Evolutionary conservation across 805 yeast species (phyloP), one percentile per base, ranked within the genome.

Genomic region (Schizosaccharomyces osmophilus): DNA sequence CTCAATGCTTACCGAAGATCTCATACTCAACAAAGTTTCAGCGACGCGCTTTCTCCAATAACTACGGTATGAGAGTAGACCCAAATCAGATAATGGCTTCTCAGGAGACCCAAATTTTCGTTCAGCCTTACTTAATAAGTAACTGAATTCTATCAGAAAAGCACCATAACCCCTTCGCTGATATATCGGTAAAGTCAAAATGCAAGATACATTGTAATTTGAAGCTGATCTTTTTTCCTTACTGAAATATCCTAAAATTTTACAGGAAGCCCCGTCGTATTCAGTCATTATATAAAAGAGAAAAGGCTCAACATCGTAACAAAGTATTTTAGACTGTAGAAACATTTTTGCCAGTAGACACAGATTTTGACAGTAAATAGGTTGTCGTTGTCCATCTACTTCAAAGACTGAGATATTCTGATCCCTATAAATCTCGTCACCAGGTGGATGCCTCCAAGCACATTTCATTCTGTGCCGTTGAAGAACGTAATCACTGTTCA

Each of bases 301-400:
- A 67, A 90, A 90, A 0, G 97, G 96, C 70, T 93, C 96, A 55
- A 90, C 97, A 68, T 93, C 97, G 69, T 87, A 87, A 69, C 88
- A 89, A 61, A 93, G 74, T 0, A 97, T 87, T 69, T 93, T 93
- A 1, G 96, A 87, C 70, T 89, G 87, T 61, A 93, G 75, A 68
- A 89, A 93, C 63, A 88, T 73, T 69, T 90, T 93, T 2, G 97
- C 95, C 65, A 93, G 71, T 55, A 90, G 74, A 73, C 98, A 93
- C 62, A 93, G 72, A 69, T 87, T 88, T 69, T 88, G 96, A 71
- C 97, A 88, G 68, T 84, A 90, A 61, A 79, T 29, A 61, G 83
- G 82, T 67, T 85, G 82, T 64, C 84, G 85, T 43, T 94, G 75
- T 0, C 98, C 98, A 68, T 93, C 97, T 22, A 93, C 82, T 71